Conservation (phyloP, 441 rosid species). For the Mallotus japonicus region DNA sequence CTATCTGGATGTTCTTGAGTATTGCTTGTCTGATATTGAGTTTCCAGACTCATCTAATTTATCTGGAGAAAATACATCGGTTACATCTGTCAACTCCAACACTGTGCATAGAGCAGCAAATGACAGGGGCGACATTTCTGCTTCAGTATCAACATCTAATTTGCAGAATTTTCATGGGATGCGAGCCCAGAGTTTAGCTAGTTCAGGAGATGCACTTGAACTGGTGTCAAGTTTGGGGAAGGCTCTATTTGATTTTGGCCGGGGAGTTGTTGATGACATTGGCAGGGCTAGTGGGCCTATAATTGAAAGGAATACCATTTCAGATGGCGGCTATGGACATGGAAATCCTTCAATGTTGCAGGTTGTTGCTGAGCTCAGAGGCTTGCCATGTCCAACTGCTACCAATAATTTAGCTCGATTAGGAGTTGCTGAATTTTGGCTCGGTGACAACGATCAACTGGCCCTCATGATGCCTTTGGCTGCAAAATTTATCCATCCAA, state of each 20-base stretch:
- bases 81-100: conserved; percentile 27
- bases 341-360: conserved; percentile 49
- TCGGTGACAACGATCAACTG: conserved; percentile 91
- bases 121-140: conserved; percentile 43
- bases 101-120: conserved; percentile 29
- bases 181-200: conserved; percentile 47
- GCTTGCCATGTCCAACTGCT: conserved; percentile 94
- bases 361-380: conserved; percentile 66
- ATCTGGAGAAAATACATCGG: conserved; percentile 33
- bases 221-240: conserved; percentile 92
- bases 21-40: conserved; percentile 87
- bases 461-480: conserved; percentile 73
- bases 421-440: conserved; percentile 82
- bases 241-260: conserved; percentile 95
- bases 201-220: conserved; percentile 98
- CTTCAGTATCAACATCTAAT: conserved; percentile 36
- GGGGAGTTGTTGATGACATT: conserved; percentile 96
- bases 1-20: conserved; percentile 87
- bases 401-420: conserved; percentile 66
- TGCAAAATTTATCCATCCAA: conserved; percentile 77
- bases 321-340: conserved; percentile 36
- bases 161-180: conserved; percentile 33
- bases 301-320: conserved; percentile 36
- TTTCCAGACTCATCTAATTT: conserved; percentile 44
- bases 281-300: conserved; percentile 68